These are phyloP conservation scores for Acanthamoeba triangularis DNA, from an alignment of 208 protist genomes.

Conservation along the genomic window DNA sequence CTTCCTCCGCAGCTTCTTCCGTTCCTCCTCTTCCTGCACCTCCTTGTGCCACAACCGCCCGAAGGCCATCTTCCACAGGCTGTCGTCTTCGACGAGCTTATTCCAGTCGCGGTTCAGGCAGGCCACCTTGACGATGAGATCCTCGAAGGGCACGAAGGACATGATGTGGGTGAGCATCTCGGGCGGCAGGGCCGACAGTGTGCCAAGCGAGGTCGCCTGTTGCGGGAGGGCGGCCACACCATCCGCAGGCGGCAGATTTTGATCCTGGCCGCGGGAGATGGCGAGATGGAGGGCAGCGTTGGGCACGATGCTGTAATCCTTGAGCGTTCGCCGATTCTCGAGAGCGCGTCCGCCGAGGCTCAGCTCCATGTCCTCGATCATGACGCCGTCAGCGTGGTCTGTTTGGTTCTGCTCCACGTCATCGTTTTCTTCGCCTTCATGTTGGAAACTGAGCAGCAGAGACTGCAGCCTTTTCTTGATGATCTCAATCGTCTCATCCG, in stretches of 20 bases:
- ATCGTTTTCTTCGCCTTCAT: neutral
- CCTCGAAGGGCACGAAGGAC: constrained; percentile 54
- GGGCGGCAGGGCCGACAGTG: constrained; percentile 3
- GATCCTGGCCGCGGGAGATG: constrained; percentile 58
- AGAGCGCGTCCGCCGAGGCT: constrained; percentile 13
- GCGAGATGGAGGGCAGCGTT: constrained; percentile 22
- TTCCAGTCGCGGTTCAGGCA: constrained; percentile 56
- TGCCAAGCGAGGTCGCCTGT: neutral
- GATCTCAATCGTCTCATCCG: neutral
- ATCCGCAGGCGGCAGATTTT: constrained; percentile 21
- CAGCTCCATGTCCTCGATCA: constrained; percentile 40
- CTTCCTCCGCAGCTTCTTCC: constrained; percentile 49
- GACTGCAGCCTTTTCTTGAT: constrained; percentile 18
- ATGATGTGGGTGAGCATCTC: constrained; percentile 40
- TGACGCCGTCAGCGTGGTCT: neutral
- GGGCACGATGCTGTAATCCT: constrained; percentile 1
- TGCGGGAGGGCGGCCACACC: neutral
- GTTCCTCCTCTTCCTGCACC: constrained; percentile 34
- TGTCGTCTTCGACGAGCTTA: constrained; percentile 54
- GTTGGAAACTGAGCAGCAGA: neutral
- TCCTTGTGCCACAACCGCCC: constrained; percentile 37
- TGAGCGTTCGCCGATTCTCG: neutral
- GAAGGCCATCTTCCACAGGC: constrained; percentile 68
- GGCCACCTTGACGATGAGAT: constrained; percentile 53
- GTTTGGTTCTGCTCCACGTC: constrained; percentile 56